Percentiles rank a stretch among this genome's conserved stretches.
These are phyloP conservation scores for Mucor racemosus DNA, from an alignment of 371 early-diverging fungal genomes.

Conservation along the genomic window DNA sequence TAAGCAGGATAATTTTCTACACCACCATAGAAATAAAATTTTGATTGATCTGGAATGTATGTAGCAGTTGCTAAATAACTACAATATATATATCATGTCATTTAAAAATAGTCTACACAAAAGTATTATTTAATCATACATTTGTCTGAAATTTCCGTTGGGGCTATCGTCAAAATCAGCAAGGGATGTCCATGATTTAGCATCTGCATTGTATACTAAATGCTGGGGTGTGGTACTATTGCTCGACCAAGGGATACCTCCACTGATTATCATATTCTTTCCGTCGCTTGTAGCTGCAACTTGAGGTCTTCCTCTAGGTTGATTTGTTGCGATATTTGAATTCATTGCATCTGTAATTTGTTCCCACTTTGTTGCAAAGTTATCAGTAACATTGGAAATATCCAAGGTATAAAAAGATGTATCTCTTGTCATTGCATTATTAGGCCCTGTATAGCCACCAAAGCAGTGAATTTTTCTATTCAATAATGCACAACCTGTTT, in stretches of 20 bases:
- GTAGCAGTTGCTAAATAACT: neutral
- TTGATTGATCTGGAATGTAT: neutral
- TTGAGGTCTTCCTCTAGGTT: neutral
- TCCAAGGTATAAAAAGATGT: neutral
- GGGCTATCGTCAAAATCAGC: conserved; percentile 7
- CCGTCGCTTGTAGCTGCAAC: neutral
- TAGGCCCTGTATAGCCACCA: neutral
- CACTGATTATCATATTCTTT: neutral
- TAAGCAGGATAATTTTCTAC: neutral
- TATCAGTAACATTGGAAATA: neutral
- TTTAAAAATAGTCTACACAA: neutral
- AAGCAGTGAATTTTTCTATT: neutral
- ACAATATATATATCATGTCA: neutral
- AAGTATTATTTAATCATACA: neutral
- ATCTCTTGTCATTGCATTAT: neutral
- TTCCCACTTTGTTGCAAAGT: neutral
- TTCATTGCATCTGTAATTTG: neutral
- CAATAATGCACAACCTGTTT: neutral
- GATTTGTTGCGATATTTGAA: neutral
- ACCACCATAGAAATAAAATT: neutral
- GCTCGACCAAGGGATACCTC: neutral
- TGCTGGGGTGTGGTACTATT: neutral
- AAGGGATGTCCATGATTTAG: conserved; percentile 5
- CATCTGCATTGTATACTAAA: neutral
- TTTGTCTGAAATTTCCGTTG: neutral